A percentile compares a stretch with the other conserved stretches of the same genome.
Evolutionary conservation across 1,284 basidiomycete species (phyloP).

Genomic region (Tremellales sp.): DNA sequence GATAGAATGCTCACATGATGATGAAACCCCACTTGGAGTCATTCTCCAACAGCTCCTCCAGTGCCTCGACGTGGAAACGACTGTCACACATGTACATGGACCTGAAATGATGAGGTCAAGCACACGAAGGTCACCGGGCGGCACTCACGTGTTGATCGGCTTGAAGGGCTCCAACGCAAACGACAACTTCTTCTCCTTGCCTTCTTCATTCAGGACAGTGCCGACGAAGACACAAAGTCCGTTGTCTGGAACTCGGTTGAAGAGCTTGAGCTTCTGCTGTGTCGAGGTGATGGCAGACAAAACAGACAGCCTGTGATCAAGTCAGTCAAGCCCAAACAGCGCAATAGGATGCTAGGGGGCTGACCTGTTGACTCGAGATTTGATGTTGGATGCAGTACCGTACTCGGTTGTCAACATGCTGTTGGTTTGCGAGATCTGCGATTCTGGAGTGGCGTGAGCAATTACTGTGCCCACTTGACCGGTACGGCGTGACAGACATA

Average conservation of each 20-base stretch:
- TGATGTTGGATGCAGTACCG: slow-evolving; percentile 98
- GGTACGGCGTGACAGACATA: slow-evolving; percentile 41
- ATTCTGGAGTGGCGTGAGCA: slow-evolving; percentile 49
- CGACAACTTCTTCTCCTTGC: slow-evolving; percentile 97
- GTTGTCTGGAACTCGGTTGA: slow-evolving; percentile 92
- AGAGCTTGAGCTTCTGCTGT: slow-evolving; percentile 96
- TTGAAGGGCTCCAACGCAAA: slow-evolving; percentile 98
- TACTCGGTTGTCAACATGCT: slow-evolving; percentile 99
- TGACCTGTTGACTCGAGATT: slow-evolving; percentile 91
- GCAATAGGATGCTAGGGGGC: slow-evolving; percentile 2
- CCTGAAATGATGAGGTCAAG: slow-evolving; percentile 47
- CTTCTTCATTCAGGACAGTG: slow-evolving; percentile 95
- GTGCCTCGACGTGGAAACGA: slow-evolving; percentile 98
- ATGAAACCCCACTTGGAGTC: slow-evolving; percentile 99
- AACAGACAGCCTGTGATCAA: slow-evolving; percentile 69
- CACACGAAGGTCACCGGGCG: slow-evolving; percentile 3
- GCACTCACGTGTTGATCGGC: slow-evolving; percentile 90
- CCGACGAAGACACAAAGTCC: slow-evolving; percentile 96
- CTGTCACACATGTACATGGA: slow-evolving; percentile 99
- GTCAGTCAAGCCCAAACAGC: not conserved
- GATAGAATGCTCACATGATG: slow-evolving; percentile 77
- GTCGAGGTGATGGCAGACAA: slow-evolving; percentile 97
- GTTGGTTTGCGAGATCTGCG: slow-evolving; percentile 91
- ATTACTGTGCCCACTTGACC: not conserved
- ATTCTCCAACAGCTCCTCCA: slow-evolving; percentile 93